phyloP scores from a whole-genome alignment of 148 eudicot genomes.

The Selenicereus undatus region DNA sequence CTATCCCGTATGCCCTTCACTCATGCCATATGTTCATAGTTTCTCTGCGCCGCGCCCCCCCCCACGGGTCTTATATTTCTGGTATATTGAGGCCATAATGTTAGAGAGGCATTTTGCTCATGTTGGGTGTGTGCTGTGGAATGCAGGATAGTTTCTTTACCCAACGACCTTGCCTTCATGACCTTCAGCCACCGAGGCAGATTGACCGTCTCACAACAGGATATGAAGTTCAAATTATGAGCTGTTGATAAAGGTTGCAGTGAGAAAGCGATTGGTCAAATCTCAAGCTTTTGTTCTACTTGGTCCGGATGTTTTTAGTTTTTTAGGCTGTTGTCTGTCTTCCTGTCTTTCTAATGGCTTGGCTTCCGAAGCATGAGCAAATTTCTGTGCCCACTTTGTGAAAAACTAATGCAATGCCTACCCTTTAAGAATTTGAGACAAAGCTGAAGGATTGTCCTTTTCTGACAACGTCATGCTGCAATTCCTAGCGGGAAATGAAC shows the following conservation, averaged over 20 bases:
- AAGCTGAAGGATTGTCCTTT: background rate
- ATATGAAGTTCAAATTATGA: conserved; percentile 52
- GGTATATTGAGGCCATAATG: background rate
- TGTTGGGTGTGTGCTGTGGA: conserved; percentile 15
- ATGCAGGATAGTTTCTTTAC: conserved; percentile 77
- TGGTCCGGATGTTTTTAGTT: background rate
- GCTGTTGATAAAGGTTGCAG: background rate
- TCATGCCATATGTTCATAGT: too few species aligned
- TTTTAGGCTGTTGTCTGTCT: background rate
- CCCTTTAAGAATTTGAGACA: background rate
- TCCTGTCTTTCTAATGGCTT: background rate
- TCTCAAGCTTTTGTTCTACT: conserved; percentile 5
- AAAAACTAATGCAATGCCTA: background rate
- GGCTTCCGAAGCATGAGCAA: background rate
- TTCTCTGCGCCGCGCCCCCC: background rate
- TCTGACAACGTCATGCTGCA: too few species aligned
- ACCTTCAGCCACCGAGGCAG: conserved; percentile 89
- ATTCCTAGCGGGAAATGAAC: background rate
- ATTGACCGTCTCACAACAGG: conserved; percentile 42
- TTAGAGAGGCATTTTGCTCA: conserved; percentile 1
- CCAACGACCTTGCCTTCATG: conserved; percentile 84
- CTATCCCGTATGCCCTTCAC: background rate
- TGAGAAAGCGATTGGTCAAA: background rate
- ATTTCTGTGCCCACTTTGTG: background rate
- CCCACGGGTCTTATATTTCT: background rate